phyloP scores from a whole-genome alignment of 495 filamentous ascomycete species.

The Penicillium coffeae region DNA sequence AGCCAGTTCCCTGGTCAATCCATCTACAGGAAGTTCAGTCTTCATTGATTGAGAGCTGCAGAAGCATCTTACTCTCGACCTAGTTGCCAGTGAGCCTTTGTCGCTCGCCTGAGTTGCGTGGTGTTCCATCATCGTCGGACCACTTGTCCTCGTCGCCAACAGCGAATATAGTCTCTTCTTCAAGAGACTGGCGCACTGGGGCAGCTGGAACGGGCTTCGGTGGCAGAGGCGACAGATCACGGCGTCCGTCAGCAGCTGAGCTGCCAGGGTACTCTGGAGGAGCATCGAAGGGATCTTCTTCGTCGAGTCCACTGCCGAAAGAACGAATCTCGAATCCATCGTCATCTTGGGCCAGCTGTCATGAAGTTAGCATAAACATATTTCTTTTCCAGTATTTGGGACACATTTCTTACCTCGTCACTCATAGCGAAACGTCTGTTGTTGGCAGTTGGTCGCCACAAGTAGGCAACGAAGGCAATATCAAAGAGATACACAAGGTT shows the following conservation, averaged over 20 bases:
- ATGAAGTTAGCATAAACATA: constrained; percentile 22
- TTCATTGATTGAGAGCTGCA: background rate
- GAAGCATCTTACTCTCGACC: background rate
- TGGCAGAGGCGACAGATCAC: constrained; percentile 48
- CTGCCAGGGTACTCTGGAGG: constrained; percentile 33
- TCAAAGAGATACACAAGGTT: constrained; percentile 95
- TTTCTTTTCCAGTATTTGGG: background rate
- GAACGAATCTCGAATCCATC: constrained; percentile 97
- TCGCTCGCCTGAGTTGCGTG: constrained; percentile 53
- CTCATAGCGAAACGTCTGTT: constrained; percentile 98
- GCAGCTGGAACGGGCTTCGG: constrained; percentile 49
- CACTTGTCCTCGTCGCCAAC: constrained; percentile 84
- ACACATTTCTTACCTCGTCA: constrained; percentile 64
- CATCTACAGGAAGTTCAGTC: background rate
- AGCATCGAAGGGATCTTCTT: constrained; percentile 49
- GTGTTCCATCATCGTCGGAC: constrained; percentile 59
- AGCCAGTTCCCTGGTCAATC: background rate
- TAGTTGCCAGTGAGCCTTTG: constrained; percentile 54
- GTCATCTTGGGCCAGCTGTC: constrained; percentile 89
- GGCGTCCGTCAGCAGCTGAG: constrained; percentile 25
- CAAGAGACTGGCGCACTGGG: constrained; percentile 62
- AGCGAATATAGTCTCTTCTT: constrained; percentile 92
- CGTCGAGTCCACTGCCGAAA: constrained; percentile 79
- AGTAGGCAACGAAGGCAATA: constrained; percentile 87
- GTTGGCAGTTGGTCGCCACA: constrained; percentile 95